phyloP scores from a whole-genome alignment of 2,329 filamentous ascomycete genomes.

The Monilinia fructicola region DNA sequence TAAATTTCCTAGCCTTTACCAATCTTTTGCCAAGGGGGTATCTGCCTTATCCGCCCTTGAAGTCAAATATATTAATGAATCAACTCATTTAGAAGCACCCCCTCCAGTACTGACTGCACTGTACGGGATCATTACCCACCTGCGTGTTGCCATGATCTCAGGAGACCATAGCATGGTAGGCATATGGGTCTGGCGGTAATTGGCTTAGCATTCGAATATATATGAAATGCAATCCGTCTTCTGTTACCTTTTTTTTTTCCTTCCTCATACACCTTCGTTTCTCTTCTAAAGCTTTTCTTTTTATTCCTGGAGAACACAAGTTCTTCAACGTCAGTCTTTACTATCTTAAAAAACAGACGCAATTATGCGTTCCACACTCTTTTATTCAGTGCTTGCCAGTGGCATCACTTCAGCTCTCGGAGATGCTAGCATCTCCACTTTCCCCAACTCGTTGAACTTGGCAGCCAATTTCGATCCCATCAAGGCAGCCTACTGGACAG shows the following conservation, averaged over 20 bases:
- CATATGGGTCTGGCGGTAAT: not conserved
- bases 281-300: not conserved
- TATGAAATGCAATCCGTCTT: not conserved
- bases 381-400: slow-evolving; percentile 32
- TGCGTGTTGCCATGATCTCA: slow-evolving; percentile 8
- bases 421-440: slow-evolving; percentile 34
- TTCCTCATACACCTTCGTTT: not conserved
- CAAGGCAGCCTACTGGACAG: slow-evolving; percentile 61
- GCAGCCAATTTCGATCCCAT: slow-evolving; percentile 55
- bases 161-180: not conserved
- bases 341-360: slow-evolving; percentile 6
- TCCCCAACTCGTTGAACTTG: slow-evolving; percentile 49
- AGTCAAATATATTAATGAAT: slow-evolving; percentile 1
- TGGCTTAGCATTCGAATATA: slow-evolving; percentile 2
- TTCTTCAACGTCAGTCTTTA: slow-evolving; percentile 20
- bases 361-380: slow-evolving; percentile 31
- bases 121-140: not conserved
- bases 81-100: not conserved
- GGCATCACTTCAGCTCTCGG: slow-evolving; percentile 28
- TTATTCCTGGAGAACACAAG: slow-evolving; percentile 3
- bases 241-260: not conserved
- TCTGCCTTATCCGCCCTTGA: not conserved
- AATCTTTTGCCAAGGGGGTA: no score
- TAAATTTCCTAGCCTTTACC: not conserved
- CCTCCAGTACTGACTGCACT: no score